A percentile compares a stretch with the other conserved stretches of the same genome.
These are phyloP conservation scores for Yarrowia deformans DNA, from an alignment of 805 yeast genomes.

Conservation along the genomic window DNA sequence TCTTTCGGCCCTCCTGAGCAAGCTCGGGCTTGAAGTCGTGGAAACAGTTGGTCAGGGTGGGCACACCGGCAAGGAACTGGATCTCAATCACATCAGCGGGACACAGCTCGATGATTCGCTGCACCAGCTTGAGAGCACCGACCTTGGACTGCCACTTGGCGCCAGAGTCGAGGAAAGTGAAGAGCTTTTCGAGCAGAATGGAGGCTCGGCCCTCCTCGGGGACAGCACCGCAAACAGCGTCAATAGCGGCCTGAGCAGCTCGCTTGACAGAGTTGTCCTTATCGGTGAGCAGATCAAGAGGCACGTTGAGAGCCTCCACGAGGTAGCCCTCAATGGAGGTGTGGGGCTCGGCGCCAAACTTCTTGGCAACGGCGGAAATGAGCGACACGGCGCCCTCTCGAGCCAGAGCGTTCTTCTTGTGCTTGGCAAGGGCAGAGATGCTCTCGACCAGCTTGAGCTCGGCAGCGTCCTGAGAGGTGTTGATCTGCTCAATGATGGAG, in stretches of 20 bases:
- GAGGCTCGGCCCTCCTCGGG: slow-evolving; percentile 81
- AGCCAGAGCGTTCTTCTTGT: slow-evolving; percentile 73
- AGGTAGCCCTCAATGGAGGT: slow-evolving; percentile 80
- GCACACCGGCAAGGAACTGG: slow-evolving; percentile 78
- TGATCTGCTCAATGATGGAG: slow-evolving; percentile 60
- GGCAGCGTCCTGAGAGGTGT: slow-evolving; percentile 58
- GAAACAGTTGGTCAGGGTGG: slow-evolving; percentile 84
- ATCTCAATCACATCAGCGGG: slow-evolving; percentile 87
- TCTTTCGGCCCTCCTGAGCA: slow-evolving; percentile 79
- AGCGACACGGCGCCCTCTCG: slow-evolving; percentile 80
- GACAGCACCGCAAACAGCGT: slow-evolving; percentile 70
- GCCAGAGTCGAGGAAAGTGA: slow-evolving; percentile 72
- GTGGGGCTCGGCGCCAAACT: slow-evolving; percentile 61
- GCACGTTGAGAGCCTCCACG: slow-evolving; percentile 64
- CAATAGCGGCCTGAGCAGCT: slow-evolving; percentile 82
- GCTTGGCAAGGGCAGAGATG: slow-evolving; percentile 68
- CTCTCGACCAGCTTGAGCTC: slow-evolving; percentile 74
- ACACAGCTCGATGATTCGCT: slow-evolving; percentile 75
- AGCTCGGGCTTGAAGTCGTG: slow-evolving; percentile 97
- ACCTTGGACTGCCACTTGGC: slow-evolving; percentile 94
- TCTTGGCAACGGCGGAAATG: slow-evolving; percentile 63
- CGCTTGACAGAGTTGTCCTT: slow-evolving; percentile 87
- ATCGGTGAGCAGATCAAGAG: slow-evolving; percentile 79
- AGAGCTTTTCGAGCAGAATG: slow-evolving; percentile 66
- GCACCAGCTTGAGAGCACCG: slow-evolving; percentile 77